Percentiles rank a stretch among this genome's conserved stretches.
These are phyloP conservation scores for Fusarium sp. DNA, from an alignment of 2,329 filamentous ascomycete species.

Conservation along the genomic window DNA sequence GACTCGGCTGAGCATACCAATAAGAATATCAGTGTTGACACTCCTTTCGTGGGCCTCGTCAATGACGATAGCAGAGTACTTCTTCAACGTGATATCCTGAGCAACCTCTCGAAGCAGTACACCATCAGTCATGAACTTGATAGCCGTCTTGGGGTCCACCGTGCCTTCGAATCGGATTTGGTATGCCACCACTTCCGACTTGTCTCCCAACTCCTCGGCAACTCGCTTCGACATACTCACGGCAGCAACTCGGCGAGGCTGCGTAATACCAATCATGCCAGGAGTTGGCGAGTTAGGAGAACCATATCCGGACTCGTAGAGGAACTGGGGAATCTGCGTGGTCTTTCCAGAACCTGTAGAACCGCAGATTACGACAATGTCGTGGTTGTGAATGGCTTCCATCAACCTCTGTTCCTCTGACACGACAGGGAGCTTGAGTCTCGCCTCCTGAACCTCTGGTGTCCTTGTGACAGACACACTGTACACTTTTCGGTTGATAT, in stretches of 20 bases:
- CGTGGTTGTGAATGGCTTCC: constrained; percentile 95
- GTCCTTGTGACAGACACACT: constrained; percentile 78
- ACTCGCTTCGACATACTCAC: constrained; percentile 98
- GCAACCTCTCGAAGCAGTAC: constrained; percentile 92
- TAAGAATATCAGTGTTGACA: constrained; percentile 97
- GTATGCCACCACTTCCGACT: constrained; percentile 84
- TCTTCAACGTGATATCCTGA: constrained; percentile 86
- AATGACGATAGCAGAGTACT: constrained; percentile 94
- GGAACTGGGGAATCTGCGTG: constrained; percentile 95
- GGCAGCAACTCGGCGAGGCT: constrained; percentile 92
- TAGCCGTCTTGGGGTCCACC: constrained; percentile 80
- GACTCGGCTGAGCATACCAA: constrained; percentile 95
- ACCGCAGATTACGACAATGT: constrained; percentile 91
- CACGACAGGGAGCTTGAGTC: constrained; percentile 87
- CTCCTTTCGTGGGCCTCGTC: constrained; percentile 98
- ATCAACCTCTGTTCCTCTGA: constrained; percentile 97
- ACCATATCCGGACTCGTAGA: constrained; percentile 94
- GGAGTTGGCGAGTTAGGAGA: constrained; percentile 81
- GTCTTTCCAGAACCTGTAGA: constrained; percentile 98
- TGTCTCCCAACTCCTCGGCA: constrained; percentile 82
- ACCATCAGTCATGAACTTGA: constrained; percentile 99
- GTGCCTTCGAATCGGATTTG: constrained; percentile 96
- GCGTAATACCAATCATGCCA: constrained; percentile 94
- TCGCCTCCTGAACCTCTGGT: constrained; percentile 80
- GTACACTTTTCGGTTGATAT: constrained; percentile 77